These are phyloP conservation scores for Tetrapisispora namnaoensis DNA, from an alignment of 805 yeast genomes.

Conservation along the genomic window DNA sequence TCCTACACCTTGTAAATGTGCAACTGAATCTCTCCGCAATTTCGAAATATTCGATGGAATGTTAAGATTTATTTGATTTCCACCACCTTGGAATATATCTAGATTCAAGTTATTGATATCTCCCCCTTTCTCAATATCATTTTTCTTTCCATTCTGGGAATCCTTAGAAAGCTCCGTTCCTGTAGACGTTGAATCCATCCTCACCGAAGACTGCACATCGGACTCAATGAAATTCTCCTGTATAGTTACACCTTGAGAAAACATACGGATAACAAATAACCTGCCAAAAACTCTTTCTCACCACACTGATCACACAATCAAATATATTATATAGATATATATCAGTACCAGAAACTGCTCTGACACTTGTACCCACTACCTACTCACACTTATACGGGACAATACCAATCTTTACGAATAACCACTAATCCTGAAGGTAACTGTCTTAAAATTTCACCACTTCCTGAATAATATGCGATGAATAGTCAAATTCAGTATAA, in stretches of 20 bases:
- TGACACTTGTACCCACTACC: too few relatives aligned
- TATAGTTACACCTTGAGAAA: slow-evolving; percentile 11
- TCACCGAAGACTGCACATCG: background rate
- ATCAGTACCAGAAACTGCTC: too few relatives aligned
- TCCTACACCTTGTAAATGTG: slow-evolving; percentile 96
- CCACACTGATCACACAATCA: too few relatives aligned
- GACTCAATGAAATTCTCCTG: slow-evolving; percentile 8
- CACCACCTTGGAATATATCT: background rate
- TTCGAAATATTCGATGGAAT: slow-evolving; percentile 6
- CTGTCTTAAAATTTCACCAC: too few relatives aligned
- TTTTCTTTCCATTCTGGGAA: background rate
- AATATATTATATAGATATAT: too few relatives aligned
- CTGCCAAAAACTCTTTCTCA: too few relatives aligned
- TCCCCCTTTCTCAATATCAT: background rate
- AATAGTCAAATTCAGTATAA: too few relatives aligned
- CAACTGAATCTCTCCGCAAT: slow-evolving; percentile 66
- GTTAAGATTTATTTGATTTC: background rate
- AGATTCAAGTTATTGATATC: background rate
- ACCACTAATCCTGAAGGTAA: too few relatives aligned
- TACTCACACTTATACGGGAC: too few relatives aligned
- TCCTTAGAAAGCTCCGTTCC: background rate
- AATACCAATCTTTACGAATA: too few relatives aligned
- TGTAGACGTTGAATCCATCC: background rate
- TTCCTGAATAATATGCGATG: too few relatives aligned
- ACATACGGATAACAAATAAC: slow-evolving; percentile 6